A percentile compares a stretch with the other conserved stretches of the same genome.
Evolutionary conservation across 805 yeast genomes (phyloP).

Genomic region (Isabelozyma heimii): DNA sequence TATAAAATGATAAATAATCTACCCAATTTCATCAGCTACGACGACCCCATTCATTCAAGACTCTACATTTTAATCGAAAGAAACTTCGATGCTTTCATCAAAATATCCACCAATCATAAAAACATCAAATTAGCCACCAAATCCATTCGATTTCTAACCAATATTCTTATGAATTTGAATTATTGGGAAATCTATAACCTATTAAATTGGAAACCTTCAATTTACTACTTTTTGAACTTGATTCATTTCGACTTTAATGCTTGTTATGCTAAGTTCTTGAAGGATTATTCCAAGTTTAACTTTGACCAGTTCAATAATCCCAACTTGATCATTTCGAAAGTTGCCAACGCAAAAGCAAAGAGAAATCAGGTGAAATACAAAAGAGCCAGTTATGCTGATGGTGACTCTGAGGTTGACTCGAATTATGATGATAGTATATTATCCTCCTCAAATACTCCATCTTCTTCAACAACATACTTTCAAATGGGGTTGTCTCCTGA

Average conservation of each 20-base stretch:
- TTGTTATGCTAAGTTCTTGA: slow-evolving; percentile 33
- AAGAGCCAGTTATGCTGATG: slow-evolving; percentile 1
- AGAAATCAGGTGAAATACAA: slow-evolving; percentile 2
- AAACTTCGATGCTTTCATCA: slow-evolving; percentile 38
- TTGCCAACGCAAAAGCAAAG: slow-evolving; percentile 9
- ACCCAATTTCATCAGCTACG: slow-evolving; percentile 14
- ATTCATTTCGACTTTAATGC: slow-evolving; percentile 39
- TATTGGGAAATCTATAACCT: slow-evolving; percentile 46
- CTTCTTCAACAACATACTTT: slow-evolving; percentile 5
- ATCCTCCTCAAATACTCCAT: slow-evolving; percentile 6
- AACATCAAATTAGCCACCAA: slow-evolving; percentile 30
- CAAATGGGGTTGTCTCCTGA: slow-evolving; percentile 12
- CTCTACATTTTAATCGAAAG: slow-evolving; percentile 33
- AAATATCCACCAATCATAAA: slow-evolving; percentile 27
- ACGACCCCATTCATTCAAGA: slow-evolving; percentile 28
- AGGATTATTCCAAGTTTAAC: slow-evolving; percentile 28
- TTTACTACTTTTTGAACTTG: slow-evolving; percentile 37
- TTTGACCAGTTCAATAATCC: slow-evolving; percentile 12
- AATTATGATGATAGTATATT: background rate
- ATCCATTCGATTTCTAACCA: slow-evolving; percentile 36
- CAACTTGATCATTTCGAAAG: slow-evolving; percentile 10
- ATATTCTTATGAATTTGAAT: slow-evolving; percentile 33
- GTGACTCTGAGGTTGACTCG: background rate
- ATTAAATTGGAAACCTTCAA: slow-evolving; percentile 40
- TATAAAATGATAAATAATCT: slow-evolving; percentile 20